A percentile compares a stretch with the other conserved stretches of the same genome.
These are phyloP conservation scores for Mucor lusitanicus DNA, from an alignment of 371 early-diverging fungal genomes.

Conservation along the genomic window DNA sequence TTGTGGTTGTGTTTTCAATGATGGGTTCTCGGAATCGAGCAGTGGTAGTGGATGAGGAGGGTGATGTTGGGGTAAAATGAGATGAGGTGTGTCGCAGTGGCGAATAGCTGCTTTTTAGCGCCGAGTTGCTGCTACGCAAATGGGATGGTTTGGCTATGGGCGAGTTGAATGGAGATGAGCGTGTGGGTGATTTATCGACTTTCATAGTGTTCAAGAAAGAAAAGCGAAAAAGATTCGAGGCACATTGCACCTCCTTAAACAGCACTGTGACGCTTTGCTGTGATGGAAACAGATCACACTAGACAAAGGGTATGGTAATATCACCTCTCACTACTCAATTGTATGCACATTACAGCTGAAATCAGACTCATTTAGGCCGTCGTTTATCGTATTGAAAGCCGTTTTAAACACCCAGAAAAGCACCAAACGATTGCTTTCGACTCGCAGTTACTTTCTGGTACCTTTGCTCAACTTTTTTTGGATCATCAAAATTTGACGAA, in stretches of 20 bases:
- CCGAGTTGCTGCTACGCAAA: not conserved
- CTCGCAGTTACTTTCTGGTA: too few species aligned
- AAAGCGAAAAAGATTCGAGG: not conserved
- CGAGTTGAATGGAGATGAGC: not conserved
- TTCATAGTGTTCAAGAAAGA: not conserved
- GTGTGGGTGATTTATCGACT: not conserved
- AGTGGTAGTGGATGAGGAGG: not conserved
- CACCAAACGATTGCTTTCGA: too few species aligned
- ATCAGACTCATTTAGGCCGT: too few species aligned
- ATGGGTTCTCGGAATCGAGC: not conserved
- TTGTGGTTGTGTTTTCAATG: not conserved
- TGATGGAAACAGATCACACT: too few species aligned
- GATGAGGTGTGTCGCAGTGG: not conserved
- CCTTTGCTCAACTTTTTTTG: too few species aligned
- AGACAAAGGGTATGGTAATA: too few species aligned
- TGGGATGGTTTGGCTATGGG: not conserved
- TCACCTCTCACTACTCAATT: too few species aligned
- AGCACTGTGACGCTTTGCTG: not conserved
- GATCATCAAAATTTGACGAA: too few species aligned
- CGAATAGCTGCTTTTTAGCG: not conserved
- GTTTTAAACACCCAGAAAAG: too few species aligned
- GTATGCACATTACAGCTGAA: too few species aligned
- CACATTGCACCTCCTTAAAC: not conserved
- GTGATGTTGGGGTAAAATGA: not conserved
- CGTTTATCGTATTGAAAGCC: too few species aligned